Conservation (phyloP, 225 moss, liverwort and hornwort species). For the Straminergon stramineum region DNA sequence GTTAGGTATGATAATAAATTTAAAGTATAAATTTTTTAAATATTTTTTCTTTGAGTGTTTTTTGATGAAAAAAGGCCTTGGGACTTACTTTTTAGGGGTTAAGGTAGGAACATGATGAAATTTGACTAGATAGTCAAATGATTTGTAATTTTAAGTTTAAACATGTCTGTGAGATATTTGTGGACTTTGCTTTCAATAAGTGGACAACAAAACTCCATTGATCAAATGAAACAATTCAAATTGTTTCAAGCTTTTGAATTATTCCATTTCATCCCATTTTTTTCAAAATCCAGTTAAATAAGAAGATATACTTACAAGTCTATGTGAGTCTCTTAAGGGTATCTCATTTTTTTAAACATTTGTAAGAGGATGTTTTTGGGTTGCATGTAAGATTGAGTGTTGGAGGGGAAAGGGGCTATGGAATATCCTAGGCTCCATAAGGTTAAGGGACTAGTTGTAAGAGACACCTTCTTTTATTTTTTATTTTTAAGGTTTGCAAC, state of each 20-base stretch:
- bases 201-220: not conserved
- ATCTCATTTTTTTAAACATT: not conserved
- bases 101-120: not conserved
- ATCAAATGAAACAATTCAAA: not conserved
- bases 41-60: too few species aligned
- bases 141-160: not conserved
- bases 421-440: not conserved
- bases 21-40: too few species aligned
- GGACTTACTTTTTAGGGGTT: too few species aligned
- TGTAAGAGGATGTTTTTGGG: not conserved
- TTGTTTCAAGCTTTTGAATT: too few species aligned
- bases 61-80: too few species aligned
- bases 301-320: not conserved
- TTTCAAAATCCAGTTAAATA: not conserved
- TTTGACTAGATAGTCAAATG: not conserved
- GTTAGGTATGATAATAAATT: too few species aligned
- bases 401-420: not conserved
- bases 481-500: not conserved
- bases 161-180: not conserved
- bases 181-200: not conserved
- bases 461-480: not conserved
- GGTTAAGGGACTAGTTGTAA: not conserved
- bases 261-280: not conserved
- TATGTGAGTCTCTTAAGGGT: not conserved
- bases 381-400: not conserved